A percentile compares a stretch with the other conserved stretches of the same genome.
phyloP scores from a whole-genome alignment of 1,284 basidiomycete species.

The Austroboletus niveus region DNA sequence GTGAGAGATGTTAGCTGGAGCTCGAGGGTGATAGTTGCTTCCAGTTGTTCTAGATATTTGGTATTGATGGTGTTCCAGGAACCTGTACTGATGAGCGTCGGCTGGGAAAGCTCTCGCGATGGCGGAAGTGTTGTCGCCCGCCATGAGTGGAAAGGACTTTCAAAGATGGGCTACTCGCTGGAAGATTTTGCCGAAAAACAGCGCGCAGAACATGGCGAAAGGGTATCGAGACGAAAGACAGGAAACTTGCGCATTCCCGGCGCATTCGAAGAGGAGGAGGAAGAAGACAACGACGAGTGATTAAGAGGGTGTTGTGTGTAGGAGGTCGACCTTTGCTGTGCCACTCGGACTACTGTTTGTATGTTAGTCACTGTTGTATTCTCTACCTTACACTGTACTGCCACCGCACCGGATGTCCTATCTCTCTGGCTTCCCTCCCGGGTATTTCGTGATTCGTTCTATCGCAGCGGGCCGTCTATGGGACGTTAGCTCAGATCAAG shows the following conservation, averaged over 20 bases:
- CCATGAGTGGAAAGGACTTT: slow-evolving; percentile 92
- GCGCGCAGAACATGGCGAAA: slow-evolving; percentile 33
- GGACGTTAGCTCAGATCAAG: slow-evolving; percentile 56
- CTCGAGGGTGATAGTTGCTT: slow-evolving; percentile 46
- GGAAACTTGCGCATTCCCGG: slow-evolving; percentile 27
- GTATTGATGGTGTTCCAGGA: slow-evolving; percentile 47
- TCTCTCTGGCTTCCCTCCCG: slow-evolving; percentile 63
- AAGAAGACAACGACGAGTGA: no score
- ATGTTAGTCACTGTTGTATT: not conserved
- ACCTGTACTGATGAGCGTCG: slow-evolving; percentile 89
- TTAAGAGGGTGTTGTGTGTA: no score
- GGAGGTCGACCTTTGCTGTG: no score
- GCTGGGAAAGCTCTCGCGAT: slow-evolving; percentile 77
- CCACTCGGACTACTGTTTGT: no score
- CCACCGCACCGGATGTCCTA: slow-evolving; percentile 19
- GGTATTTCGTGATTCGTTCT: slow-evolving; percentile 74
- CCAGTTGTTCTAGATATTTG: not conserved
- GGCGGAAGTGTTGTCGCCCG: slow-evolving; percentile 82
- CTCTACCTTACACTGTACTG: not conserved
- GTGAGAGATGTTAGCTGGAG: slow-evolving; percentile 96
- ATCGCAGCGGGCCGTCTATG: slow-evolving; percentile 57
- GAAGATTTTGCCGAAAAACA: slow-evolving; percentile 76
- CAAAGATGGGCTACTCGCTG: slow-evolving; percentile 63
- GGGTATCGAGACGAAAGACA: slow-evolving; percentile 9
- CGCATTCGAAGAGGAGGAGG: slow-evolving; percentile 22